Evolutionary conservation across 2,329 filamentous ascomycete genomes (phyloP).

Genomic region (Stagonosporopsis tanaceti): DNA sequence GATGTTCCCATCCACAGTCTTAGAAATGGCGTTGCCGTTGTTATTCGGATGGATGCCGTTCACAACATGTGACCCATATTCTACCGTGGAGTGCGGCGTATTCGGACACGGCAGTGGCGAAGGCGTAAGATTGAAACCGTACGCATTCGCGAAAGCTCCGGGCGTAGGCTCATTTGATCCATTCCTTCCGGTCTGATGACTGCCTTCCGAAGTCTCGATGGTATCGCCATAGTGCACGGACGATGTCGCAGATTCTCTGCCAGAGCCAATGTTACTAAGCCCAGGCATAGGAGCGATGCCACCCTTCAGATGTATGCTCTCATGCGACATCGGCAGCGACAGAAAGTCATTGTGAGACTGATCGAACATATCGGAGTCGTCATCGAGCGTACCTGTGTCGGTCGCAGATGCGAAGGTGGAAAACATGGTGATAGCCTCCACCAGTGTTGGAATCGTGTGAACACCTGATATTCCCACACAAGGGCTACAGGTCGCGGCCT

Average conservation of each 20-base stretch:
- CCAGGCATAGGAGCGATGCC: slow-evolving; percentile 40
- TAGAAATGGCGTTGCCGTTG: slow-evolving; percentile 21
- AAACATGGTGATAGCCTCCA: slow-evolving; percentile 40
- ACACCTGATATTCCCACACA: slow-evolving; percentile 39
- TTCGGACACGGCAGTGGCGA: slow-evolving; percentile 41
- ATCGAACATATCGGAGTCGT: slow-evolving; percentile 46
- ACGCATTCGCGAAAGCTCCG: slow-evolving; percentile 38
- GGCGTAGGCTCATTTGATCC: slow-evolving; percentile 44
- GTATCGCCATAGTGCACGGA: slow-evolving; percentile 50
- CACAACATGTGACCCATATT: slow-evolving; percentile 22
- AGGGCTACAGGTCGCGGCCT: slow-evolving; percentile 31
- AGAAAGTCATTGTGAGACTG: slow-evolving; percentile 42
- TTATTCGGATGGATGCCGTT: slow-evolving; percentile 18
- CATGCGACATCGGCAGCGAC: slow-evolving; percentile 44
- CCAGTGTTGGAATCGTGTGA: slow-evolving; percentile 31
- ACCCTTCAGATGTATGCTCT: slow-evolving; percentile 45
- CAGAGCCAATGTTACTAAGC: slow-evolving; percentile 49
- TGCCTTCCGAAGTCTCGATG: slow-evolving; percentile 47
- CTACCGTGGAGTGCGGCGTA: slow-evolving; percentile 32
- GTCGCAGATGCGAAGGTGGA: slow-evolving; percentile 43
- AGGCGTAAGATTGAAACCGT: slow-evolving; percentile 38
- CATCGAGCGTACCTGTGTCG: slow-evolving; percentile 46
- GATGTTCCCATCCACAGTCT: slow-evolving; percentile 21
- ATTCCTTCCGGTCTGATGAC: slow-evolving; percentile 40
- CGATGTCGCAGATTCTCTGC: slow-evolving; percentile 49